A percentile compares a stretch with the other conserved stretches of the same genome.
phyloP scores from a whole-genome alignment of 495 filamentous ascomycete genomes.

The Clohesyomyces aquaticus region DNA sequence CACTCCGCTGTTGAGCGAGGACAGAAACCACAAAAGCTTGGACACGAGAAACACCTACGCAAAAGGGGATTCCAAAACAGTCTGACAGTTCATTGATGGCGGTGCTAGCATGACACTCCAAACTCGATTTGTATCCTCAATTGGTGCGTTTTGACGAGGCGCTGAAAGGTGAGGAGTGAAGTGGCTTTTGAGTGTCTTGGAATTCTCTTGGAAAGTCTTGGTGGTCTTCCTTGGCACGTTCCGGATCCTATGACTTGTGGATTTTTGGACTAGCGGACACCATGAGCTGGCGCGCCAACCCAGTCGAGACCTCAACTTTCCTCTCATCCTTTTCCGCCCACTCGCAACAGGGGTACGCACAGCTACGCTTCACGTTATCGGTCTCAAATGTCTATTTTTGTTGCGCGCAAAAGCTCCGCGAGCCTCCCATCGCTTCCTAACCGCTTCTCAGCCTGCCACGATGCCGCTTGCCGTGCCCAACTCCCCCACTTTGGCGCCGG shows the following conservation, averaged over 20 bases:
- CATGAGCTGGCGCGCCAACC: not conserved
- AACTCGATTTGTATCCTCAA: not conserved
- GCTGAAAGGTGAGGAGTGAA: not conserved
- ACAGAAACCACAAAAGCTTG: too few relatives aligned
- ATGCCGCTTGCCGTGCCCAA: not conserved
- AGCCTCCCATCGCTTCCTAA: not conserved
- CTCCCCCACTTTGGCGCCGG: not conserved
- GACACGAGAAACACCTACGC: not conserved
- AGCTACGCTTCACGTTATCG: not conserved
- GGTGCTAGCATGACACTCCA: not conserved
- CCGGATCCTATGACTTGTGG: not conserved
- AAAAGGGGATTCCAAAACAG: not conserved
- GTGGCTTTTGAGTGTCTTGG: not conserved
- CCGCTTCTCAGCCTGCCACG: slow-evolving; percentile 25
- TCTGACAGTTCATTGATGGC: not conserved
- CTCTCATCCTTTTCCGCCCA: too few relatives aligned
- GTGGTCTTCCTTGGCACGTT: not conserved
- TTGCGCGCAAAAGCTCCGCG: not conserved
- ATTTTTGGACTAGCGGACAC: not conserved
- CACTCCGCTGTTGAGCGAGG: too few relatives aligned
- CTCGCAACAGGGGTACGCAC: too few relatives aligned
- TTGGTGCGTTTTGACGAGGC: not conserved
- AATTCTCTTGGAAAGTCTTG: not conserved
- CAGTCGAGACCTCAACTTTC: not conserved
- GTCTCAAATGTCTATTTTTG: slow-evolving; percentile 8